Conservation (phyloP, 1,284 basidiomycete species). For the Cutaneotrichosporon cyanovorans region DNA sequence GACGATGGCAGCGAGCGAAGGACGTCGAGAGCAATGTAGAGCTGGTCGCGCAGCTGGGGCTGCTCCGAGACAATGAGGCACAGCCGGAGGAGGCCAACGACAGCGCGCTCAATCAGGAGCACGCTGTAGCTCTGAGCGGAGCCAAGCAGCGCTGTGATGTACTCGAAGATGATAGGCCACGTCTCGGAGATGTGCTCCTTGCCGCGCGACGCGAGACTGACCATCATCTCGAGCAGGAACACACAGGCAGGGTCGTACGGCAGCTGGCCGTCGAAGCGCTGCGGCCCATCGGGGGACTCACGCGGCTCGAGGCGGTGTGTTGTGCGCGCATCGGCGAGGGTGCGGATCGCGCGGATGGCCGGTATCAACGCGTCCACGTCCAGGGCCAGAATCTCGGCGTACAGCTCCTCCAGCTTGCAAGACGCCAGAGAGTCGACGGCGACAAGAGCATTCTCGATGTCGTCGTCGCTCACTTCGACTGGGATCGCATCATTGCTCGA, state of each 20-base stretch:
- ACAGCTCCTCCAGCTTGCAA: slow-evolving; percentile 88
- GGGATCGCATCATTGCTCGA: slow-evolving; percentile 57
- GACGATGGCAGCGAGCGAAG: slow-evolving; percentile 68
- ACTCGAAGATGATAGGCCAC: slow-evolving; percentile 90
- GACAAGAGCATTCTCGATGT: slow-evolving; percentile 88
- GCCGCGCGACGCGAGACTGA: slow-evolving; percentile 71
- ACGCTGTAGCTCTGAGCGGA: slow-evolving; percentile 75
- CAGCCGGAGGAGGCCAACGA: slow-evolving; percentile 76
- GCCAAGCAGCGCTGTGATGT: slow-evolving; percentile 71
- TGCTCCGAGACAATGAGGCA: slow-evolving; percentile 69
- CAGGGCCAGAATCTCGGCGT: slow-evolving; percentile 80
- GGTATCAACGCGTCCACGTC: slow-evolving; percentile 70
- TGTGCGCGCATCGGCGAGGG: slow-evolving; percentile 61
- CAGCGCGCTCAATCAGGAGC: slow-evolving; percentile 87
- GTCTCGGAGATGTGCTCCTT: slow-evolving; percentile 72
- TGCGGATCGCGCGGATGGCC: slow-evolving; percentile 76
- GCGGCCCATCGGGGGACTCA: slow-evolving; percentile 54
- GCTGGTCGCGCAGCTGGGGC: slow-evolving; percentile 75
- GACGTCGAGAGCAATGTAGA: slow-evolving; percentile 87
- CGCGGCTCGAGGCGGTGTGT: slow-evolving; percentile 26
- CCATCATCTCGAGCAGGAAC: slow-evolving; percentile 89
- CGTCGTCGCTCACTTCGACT: slow-evolving; percentile 73
- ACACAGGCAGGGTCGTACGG: slow-evolving; percentile 91
- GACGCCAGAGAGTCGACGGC: slow-evolving; percentile 92
- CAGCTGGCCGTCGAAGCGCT: slow-evolving; percentile 49